Percentiles rank a stretch among this genome's conserved stretches.
Evolutionary conservation across 2,329 filamentous ascomycete species (phyloP).

Genomic region (Ascochyta rabiei): DNA sequence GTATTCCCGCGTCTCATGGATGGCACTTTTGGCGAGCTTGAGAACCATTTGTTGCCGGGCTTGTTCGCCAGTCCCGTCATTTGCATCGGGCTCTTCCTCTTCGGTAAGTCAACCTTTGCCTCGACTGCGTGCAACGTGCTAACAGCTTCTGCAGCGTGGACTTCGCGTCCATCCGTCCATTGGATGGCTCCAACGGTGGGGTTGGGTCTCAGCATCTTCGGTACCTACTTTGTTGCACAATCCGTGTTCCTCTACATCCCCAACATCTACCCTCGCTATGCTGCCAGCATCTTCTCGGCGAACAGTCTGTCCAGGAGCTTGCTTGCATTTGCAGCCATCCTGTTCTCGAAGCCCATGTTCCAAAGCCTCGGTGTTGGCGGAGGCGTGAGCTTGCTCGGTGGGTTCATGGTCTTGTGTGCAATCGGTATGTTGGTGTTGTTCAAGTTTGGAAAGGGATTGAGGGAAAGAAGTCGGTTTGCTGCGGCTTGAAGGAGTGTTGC

Average conservation of each 20-base stretch:
- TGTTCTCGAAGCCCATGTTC: constrained; percentile 66
- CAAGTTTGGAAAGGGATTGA: constrained; percentile 60
- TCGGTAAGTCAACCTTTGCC: constrained; percentile 47
- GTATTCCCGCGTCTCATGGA: constrained; percentile 63
- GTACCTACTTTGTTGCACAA: constrained; percentile 51
- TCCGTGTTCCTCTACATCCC: constrained; percentile 66
- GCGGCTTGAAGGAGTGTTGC: constrained; percentile 13
- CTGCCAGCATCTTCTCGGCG: constrained; percentile 62
- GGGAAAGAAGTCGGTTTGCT: constrained; percentile 65
- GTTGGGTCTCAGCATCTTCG: constrained; percentile 54
- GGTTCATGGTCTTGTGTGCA: constrained; percentile 49
- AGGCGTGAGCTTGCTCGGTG: constrained; percentile 64
- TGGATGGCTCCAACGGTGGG: constrained; percentile 64
- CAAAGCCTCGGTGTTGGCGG: constrained; percentile 62
- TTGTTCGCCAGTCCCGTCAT: constrained; percentile 59
- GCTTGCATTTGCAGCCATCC: constrained; percentile 64
- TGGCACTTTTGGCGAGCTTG: constrained; percentile 74
- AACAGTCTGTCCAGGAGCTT: constrained; percentile 62
- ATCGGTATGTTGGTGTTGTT: constrained; percentile 64
- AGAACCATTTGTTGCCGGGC: constrained; percentile 74
- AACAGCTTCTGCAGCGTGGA: constrained; percentile 52
- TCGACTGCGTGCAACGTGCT: neutral
- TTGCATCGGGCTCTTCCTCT: constrained; percentile 68
- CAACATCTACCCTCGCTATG: constrained; percentile 62
- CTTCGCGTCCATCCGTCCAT: constrained; percentile 65